Percentiles rank a stretch among this genome's conserved stretches.
Conservation (phyloP, 805 yeast species). For the Clavispora phyllophila region DNA sequence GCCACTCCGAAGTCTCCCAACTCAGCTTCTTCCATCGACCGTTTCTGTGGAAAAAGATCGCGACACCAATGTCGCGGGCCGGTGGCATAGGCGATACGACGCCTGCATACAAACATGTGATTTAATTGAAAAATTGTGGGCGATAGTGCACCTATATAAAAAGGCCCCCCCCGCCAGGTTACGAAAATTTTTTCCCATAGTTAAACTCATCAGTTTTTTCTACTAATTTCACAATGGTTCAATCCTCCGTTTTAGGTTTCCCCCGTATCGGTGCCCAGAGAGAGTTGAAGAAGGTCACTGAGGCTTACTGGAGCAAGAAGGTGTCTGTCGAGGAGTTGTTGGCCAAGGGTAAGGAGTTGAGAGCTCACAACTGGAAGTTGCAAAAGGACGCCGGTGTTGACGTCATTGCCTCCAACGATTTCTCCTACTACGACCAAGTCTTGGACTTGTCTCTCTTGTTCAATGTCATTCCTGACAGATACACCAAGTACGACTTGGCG, state of each 20-base stretch:
- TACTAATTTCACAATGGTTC: constrained; percentile 61
- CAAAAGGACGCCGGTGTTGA: constrained; percentile 97
- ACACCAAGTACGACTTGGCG: constrained; percentile 84
- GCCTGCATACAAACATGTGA: constrained; percentile 3
- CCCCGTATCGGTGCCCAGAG: constrained; percentile 99
- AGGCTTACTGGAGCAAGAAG: constrained; percentile 98
- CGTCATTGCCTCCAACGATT: constrained; percentile 94
- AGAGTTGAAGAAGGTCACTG: constrained; percentile 98
- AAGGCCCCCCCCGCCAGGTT: not conserved
- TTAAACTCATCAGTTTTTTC: not conserved
- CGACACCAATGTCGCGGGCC: not conserved
- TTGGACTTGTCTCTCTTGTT: constrained; percentile 86
- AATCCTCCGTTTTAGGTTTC: constrained; percentile 97
- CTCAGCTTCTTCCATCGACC: no score
- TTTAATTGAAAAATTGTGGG: not conserved
- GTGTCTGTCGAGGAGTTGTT: constrained; percentile 79
- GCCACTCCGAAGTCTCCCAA: not conserved
- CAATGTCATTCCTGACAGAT: constrained; percentile 96
- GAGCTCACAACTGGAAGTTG: constrained; percentile 96
- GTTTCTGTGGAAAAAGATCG: no score
- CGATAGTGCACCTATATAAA: constrained; percentile 2
- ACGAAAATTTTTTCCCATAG: not conserved
- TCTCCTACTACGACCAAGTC: constrained; percentile 97
- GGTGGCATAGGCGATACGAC: not conserved
- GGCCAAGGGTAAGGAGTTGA: constrained; percentile 90